Base-by-base conservation (phyloP, 1,139 yeast species). In the Meyerozyma athensensis region DNA sequence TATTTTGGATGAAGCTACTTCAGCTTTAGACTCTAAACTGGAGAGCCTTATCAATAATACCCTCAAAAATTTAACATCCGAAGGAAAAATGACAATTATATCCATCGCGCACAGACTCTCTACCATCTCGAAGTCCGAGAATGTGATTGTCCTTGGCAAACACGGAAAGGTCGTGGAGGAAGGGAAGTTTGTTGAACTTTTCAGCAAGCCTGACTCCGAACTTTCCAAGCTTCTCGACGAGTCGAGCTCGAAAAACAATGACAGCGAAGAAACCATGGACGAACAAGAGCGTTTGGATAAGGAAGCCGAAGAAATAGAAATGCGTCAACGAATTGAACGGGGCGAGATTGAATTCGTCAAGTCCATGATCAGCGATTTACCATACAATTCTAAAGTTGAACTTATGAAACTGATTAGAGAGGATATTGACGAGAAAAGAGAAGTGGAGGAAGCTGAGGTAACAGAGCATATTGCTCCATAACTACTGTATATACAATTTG, bases 51-150 rank as follows among this genome's bases (percentile, higher is more conserved):
- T 85, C 41, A 84, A 82, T 37, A 79, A 76, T 42, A 74, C 83
- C 0, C 59, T 80, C 42, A 59, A 74, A 43, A 71, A 76, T 43
- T 75, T 83, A 38, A 65, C 72, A 1, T 47, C 59, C 3, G 63
- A 67, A 18, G 78, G 82, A 31, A 86, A 85, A 22, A 71, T 86
- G 63, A 87, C 96, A 1, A 89, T 95, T 1, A 83, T 89, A 24
- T 87, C 95, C 30, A 86, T 90, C 54, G 97, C 97, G 1, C 97
- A 89, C 60, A 72, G 97, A 50, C 74, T 90, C 38, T 86, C 92
- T 13, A 84, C 96, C 8, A 86, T 86, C 35, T 64, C 74, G 16
- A 70, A 69, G 43, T 68, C 74, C 1, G 74, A 70, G 36, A 63
- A 63, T 43, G 81, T 83, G 13, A 78, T 83, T 33, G 83, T 86